A percentile compares a stretch with the other conserved stretches of the same genome.
Conservation (phyloP, 1,284 basidiomycete species). For the Sanghuangporus sanghuang region DNA sequence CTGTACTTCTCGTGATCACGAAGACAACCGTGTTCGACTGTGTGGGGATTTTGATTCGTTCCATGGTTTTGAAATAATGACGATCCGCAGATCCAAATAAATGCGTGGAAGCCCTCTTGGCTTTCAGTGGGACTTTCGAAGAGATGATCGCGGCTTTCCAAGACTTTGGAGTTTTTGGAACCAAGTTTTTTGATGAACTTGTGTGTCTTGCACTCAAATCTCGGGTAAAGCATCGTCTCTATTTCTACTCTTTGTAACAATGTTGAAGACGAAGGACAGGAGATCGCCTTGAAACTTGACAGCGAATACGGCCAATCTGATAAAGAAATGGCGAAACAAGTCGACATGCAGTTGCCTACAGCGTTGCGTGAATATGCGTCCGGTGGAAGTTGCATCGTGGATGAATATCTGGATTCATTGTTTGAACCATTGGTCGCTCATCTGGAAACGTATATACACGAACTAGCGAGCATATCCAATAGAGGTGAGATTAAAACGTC, state of each 20-base stretch:
- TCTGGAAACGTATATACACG: neutral
- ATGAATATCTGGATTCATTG: neutral
- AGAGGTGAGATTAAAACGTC: neutral
- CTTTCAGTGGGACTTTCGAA: neutral
- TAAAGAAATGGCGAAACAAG: neutral
- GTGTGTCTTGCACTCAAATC: neutral
- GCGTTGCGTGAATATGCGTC: neutral
- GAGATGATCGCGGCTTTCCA: neutral
- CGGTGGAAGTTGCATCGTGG: neutral
- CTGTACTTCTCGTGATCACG: neutral
- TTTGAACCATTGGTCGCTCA: neutral
- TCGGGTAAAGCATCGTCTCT: neutral
- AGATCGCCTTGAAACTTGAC: neutral
- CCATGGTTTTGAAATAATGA: neutral
- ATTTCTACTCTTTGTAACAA: neutral
- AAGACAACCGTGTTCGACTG: neutral
- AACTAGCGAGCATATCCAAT: neutral
- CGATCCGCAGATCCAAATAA: neutral
- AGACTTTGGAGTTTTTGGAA: neutral
- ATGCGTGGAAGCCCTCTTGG: neutral
- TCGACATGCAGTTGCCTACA: neutral
- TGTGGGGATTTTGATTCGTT: neutral
- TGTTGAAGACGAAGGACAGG: neutral
- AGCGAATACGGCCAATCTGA: slow-evolving; percentile 1
- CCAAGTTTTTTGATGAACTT: neutral